phyloP scores from a whole-genome alignment of 2,329 filamentous ascomycete species.

The Cercospora beticola region DNA sequence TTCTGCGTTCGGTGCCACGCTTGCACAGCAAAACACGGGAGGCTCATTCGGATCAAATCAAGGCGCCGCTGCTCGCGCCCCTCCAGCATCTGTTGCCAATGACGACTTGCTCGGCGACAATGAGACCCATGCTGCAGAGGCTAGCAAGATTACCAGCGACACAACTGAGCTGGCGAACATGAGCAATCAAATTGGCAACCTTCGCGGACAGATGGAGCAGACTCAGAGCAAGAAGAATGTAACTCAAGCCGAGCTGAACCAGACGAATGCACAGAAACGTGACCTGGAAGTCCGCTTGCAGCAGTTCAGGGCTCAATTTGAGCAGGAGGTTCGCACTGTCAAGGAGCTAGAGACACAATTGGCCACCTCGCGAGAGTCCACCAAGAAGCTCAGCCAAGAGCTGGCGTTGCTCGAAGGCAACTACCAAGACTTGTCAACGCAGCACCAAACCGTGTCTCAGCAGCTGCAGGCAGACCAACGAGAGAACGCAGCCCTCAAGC shows the following conservation, averaged over 20 bases:
- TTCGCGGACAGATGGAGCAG: conserved; percentile 92
- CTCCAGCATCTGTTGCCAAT: conserved; percentile 34
- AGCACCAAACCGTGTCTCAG: conserved; percentile 73
- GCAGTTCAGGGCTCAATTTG: conserved; percentile 83
- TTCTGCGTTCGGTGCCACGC: conserved; percentile 83
- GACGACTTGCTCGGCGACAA: conserved; percentile 91
- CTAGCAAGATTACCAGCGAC: conserved; percentile 82
- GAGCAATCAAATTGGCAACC: conserved; percentile 87
- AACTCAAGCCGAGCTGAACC: conserved; percentile 78
- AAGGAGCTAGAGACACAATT: conserved; percentile 83
- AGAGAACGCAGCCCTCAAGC: conserved; percentile 82
- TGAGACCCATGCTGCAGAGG: conserved; percentile 71
- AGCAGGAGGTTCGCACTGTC: conserved; percentile 87
- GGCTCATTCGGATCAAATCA: conserved; percentile 46
- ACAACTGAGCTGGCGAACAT: conserved; percentile 91
- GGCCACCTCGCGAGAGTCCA: conserved; percentile 72
- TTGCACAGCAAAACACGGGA: conserved; percentile 76
- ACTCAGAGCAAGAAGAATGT: conserved; percentile 77
- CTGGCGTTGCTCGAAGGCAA: conserved; percentile 78
- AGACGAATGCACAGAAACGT: conserved; percentile 81
- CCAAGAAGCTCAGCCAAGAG: conserved; percentile 78
- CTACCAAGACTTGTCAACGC: conserved; percentile 75
- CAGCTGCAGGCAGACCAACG: conserved; percentile 82
- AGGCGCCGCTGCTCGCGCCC: conserved; percentile 28
- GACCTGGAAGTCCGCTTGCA: conserved; percentile 87